Base-by-base conservation (phyloP, 2,329 filamentous ascomycete genomes). In the Talaromyces sp. region DNA sequence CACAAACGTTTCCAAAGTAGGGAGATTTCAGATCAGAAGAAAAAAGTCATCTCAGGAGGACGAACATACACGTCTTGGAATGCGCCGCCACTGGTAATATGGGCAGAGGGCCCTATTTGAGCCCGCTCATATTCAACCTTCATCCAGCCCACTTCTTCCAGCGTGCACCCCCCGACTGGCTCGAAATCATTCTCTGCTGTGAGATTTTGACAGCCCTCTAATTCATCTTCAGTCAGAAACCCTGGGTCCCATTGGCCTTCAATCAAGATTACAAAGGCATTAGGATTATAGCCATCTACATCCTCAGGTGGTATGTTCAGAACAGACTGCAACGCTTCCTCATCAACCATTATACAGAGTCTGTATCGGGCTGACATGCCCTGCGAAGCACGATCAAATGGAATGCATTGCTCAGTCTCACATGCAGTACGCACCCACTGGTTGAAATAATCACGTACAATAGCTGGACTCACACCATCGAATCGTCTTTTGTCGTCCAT, bases 361-460 rank as follows among this genome's bases (percentile, higher is more conserved):
- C 3, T 35, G 3, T 57, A 57, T 3, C 35, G 31, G 6, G 35
- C 19, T 27, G 45, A 13, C 3, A 8, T 37, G 10, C 17, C 19
- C 13, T 9, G 13, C 11, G 52, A 49, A 15, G 33, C 35, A 57
- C n/a, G 3, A 25, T 52, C 2, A 52, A 52, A 52, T 1, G 49
- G n/a, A n/a, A 52, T 17, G 2, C 49, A 15, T 33, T 52, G 49
- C 27, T 52, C 49, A 1, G 25, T 33, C 17, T 52, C 49, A 52
- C 49, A 52, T 33, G 33, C 52, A 13, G 33, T 57, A 39, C n/a
- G 31, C 17, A 33, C 52, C 52, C 52, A 57, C 35, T 57, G 52
- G n/a, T 37, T 57, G 9, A 57, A 57, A 57, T 57, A 39, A 57
- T 57, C 52, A 39, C 52, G 52, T 10, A 57, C 35, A 35, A 39